These are phyloP conservation scores for Danielozyma ontarioensis DNA, from an alignment of 805 yeast genomes.

Conservation along the genomic window DNA sequence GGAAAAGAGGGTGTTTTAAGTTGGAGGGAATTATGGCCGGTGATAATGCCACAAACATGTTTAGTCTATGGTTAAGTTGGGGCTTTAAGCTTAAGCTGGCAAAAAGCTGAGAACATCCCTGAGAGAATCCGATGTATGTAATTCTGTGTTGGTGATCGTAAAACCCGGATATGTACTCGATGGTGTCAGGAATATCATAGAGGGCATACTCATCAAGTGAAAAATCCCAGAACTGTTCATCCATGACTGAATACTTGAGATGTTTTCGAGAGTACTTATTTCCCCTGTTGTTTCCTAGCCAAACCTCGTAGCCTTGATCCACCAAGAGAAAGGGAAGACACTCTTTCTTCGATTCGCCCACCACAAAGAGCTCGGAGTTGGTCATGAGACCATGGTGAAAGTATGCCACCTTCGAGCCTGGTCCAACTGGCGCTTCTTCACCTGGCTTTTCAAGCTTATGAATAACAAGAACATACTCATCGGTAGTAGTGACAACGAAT, in stretches of 20 bases:
- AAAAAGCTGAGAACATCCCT: constrained; percentile 27
- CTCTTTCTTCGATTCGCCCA: constrained; percentile 17
- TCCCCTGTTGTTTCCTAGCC: constrained; percentile 24
- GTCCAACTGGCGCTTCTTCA: not conserved
- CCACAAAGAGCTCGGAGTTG: constrained; percentile 22
- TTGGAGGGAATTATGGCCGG: constrained; percentile 25
- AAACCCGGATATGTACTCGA: constrained; percentile 15
- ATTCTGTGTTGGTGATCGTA: constrained; percentile 12
- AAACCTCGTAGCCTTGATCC: constrained; percentile 19
- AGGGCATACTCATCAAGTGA: constrained; percentile 28
- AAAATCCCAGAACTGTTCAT: constrained; percentile 24
- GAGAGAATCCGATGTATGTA: constrained; percentile 25
- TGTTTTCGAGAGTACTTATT: constrained; percentile 28
- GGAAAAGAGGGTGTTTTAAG: constrained; percentile 18
- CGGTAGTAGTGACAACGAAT: constrained; percentile 25
- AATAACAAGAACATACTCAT: constrained; percentile 22
- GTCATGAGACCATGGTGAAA: constrained; percentile 29
- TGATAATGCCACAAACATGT: constrained; percentile 23
- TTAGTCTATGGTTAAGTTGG: constrained; percentile 12
- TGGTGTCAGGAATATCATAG: constrained; percentile 24
- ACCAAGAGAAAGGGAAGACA: constrained; percentile 17
- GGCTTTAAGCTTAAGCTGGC: constrained; percentile 27
- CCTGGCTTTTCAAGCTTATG: constrained; percentile 18
- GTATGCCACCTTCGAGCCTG: constrained; percentile 15
- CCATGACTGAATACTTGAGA: constrained; percentile 17